A percentile compares a stretch with the other conserved stretches of the same genome.
Conservation (phyloP, 306 rosid species). For the Vicia villosa region DNA sequence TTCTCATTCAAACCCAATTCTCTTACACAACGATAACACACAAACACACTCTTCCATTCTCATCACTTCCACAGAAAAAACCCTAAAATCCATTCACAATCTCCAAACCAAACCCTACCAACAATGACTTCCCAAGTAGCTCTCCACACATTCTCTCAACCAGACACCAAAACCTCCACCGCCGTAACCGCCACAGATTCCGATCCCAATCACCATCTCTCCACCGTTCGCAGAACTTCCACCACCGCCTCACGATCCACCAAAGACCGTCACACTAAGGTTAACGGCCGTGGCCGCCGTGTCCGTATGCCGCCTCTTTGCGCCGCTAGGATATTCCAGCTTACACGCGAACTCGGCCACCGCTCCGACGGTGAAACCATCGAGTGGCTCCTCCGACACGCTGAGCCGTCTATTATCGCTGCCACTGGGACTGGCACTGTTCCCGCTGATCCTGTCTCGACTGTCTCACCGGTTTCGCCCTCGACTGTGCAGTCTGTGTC, state of each 20-base stretch:
- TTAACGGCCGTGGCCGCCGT: slow-evolving; percentile 92
- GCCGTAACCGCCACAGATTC: not conserved
- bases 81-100: slow-evolving; percentile 48
- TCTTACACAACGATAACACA: not conserved
- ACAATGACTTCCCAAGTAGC: slow-evolving; percentile 56
- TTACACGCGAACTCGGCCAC: slow-evolving; percentile 92
- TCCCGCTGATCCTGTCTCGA: slow-evolving; percentile 56
- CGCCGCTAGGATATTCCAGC: slow-evolving; percentile 89
- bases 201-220: slow-evolving; percentile 30
- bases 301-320: slow-evolving; percentile 96
- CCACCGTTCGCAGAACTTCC: slow-evolving; percentile 29
- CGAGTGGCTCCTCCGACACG: slow-evolving; percentile 93
- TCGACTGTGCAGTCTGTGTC: slow-evolving; percentile 45
- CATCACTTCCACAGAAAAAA: slow-evolving; percentile 29
- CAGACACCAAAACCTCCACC: slow-evolving; percentile 29
- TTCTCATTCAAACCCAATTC: not conserved
- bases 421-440: slow-evolving; percentile 82
- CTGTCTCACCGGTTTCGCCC: slow-evolving; percentile 30
- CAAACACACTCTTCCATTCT: not conserved
- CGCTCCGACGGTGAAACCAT: slow-evolving; percentile 97
- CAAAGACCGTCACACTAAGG: slow-evolving; percentile 92
- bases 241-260: slow-evolving; percentile 46
- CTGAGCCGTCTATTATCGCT: slow-evolving; percentile 81
- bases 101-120: slow-evolving; percentile 25
- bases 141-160: slow-evolving; percentile 44